Conservation (phyloP, 2,329 filamentous ascomycete genomes). For the Colletotrichum lentis region DNA sequence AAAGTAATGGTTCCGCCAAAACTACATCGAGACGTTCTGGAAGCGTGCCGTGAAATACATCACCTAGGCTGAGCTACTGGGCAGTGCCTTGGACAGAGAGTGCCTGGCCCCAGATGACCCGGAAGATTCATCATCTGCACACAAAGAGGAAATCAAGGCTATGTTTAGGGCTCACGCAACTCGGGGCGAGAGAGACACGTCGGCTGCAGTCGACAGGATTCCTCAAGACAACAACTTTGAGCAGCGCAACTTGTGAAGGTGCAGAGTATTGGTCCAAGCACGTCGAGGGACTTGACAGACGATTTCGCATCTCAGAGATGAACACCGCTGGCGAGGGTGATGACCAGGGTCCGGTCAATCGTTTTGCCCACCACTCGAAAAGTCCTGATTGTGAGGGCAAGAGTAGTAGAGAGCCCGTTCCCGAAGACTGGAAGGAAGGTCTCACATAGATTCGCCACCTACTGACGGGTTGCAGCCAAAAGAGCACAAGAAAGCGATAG, state of each 20-base stretch:
- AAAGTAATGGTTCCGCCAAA: constrained; percentile 49
- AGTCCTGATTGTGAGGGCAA: background rate
- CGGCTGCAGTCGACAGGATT: background rate
- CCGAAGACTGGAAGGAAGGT: constrained; percentile 14
- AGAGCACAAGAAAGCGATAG: background rate
- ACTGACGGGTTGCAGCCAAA: background rate
- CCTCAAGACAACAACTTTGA: background rate
- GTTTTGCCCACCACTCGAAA: too few relatives aligned
- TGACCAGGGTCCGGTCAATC: background rate
- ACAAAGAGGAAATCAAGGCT: background rate
- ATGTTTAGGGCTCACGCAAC: too few relatives aligned
- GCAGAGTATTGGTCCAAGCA: background rate
- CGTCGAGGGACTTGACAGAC: background rate
- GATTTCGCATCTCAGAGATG: background rate
- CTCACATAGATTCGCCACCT: constrained; percentile 16
- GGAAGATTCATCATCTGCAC: too few relatives aligned
- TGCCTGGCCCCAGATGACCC: background rate
- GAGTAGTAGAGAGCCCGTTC: constrained; percentile 8
- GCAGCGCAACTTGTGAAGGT: background rate
- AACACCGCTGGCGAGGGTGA: background rate
- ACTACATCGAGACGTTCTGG: constrained; percentile 5
- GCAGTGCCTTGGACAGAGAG: constrained; percentile 11
- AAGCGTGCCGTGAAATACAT: constrained; percentile 2
- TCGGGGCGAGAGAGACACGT: background rate
- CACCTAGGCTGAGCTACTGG: constrained; percentile 16